Evolutionary conservation across 1,139 yeast species (phyloP), one percentile per base, ranked within the genome.

Genomic region (Geotrichum australiense): DNA sequence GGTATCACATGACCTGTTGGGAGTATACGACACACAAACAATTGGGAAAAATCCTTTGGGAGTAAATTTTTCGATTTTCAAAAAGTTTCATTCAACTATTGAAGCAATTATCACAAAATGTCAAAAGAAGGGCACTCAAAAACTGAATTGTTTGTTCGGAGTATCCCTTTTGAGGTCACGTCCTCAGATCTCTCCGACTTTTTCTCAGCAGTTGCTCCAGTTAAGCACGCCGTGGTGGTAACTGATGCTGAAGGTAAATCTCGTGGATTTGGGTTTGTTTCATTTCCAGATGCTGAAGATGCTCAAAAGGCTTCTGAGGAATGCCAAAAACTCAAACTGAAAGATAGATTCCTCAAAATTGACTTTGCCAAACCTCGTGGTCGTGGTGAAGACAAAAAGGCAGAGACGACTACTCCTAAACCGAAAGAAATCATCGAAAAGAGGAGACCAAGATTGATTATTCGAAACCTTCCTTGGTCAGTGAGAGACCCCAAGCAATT

Each of bases 391-490:
- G 47, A 33, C 8, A 41, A 41, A 8, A 45, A 49, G n/a, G 50
- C 53, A 6, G 27, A 45, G 12, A 28, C 33, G 23, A 28, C 15
- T 11, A 25, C 24, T 6, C 31, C 25, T 3, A 30, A 38, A 22
- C 18, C 37, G n/a, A 48, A 49, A 14, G 26, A 23, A 11, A 53
- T 42, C 2, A 64, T 64, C 16, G 73, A 67, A 52, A 81, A 80
- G 57, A 76, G 93, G 62, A 73, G 79, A 54, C 91, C 96, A 3
- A 76, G 96, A 54, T 68, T 91, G 47, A 89, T 91, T 54, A 70
- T 91, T 37, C 75, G 98, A 59, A 91, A 91, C 60, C 73, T 91
- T 61, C 98, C 98, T 16, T 91, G 98, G 98, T 81, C 96, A 7
- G 79, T 93, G 39, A 78, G 91, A 60, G 79, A 81, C 48, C 81